Conservation (phyloP, 192 early-diverging fungal species). For the Podochytrium sp. region DNA sequence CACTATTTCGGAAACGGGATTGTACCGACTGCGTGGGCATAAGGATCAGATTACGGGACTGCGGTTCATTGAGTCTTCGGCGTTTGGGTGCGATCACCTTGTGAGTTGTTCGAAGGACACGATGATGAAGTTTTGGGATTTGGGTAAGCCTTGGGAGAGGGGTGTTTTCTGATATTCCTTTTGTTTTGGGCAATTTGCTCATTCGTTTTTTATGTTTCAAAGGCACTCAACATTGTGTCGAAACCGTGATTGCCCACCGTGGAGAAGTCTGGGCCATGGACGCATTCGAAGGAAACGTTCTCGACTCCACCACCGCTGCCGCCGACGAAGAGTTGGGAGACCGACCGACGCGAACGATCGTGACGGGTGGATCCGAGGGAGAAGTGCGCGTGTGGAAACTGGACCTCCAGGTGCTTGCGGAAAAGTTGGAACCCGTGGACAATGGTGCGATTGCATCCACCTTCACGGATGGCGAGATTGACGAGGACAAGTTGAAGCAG, state of each 20-base stretch:
- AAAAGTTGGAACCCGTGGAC: slow-evolving; percentile 56
- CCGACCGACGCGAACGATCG: not conserved
- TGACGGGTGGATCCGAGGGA: slow-evolving; percentile 82
- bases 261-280: slow-evolving; percentile 93
- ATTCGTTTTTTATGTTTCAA: not conserved
- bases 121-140: slow-evolving; percentile 95
- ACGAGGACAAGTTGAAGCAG: slow-evolving; percentile 20
- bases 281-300: slow-evolving; percentile 48
- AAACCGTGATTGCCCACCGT: slow-evolving; percentile 91
- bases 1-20: slow-evolving; percentile 84
- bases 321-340: not conserved
- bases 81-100: slow-evolving; percentile 58
- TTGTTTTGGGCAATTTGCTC: not conserved
- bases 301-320: not conserved
- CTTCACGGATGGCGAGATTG: slow-evolving; percentile 16
- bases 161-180: not conserved
- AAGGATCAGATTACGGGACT: slow-evolving; percentile 91
- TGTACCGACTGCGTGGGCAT: slow-evolving; percentile 89
- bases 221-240: slow-evolving; percentile 87
- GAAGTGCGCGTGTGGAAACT: slow-evolving; percentile 90
- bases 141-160: slow-evolving; percentile 42
- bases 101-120: slow-evolving; percentile 95
- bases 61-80: slow-evolving; percentile 55
- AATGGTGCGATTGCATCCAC: slow-evolving; percentile 42
- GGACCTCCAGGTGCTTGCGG: slow-evolving; percentile 59